Percentiles rank a stretch among this genome's conserved stretches.
These are phyloP conservation scores for Aeminium ludgeri DNA, from an alignment of 495 filamentous ascomycete genomes.

Conservation along the genomic window DNA sequence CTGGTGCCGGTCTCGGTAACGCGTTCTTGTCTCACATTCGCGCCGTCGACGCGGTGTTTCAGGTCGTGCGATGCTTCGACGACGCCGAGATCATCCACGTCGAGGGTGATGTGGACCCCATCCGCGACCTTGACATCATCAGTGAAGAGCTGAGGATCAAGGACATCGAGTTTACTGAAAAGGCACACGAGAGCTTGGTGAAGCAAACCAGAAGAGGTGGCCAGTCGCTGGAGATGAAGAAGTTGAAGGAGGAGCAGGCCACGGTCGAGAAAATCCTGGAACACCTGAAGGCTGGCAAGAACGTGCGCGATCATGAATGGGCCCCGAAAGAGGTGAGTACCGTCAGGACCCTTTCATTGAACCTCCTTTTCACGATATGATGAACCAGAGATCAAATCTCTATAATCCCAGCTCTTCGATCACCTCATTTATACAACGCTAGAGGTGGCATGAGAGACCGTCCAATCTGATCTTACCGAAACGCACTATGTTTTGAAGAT, in stretches of 20 bases:
- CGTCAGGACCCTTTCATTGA: conserved; percentile 4
- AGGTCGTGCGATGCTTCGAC: conserved; percentile 97
- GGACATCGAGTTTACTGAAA: conserved; percentile 97
- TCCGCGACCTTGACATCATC: conserved; percentile 90
- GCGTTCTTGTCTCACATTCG: conserved; percentile 97
- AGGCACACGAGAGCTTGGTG: conserved; percentile 69
- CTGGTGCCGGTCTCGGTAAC: conserved; percentile 93
- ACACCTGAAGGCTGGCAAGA: conserved; percentile 69
- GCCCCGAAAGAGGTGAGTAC: conserved; percentile 78
- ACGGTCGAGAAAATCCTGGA: conserved; percentile 76
- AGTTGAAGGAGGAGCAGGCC: conserved; percentile 84
- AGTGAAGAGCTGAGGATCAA: conserved; percentile 92
- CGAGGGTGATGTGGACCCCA: conserved; percentile 92
- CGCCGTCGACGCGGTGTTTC: conserved; percentile 98
- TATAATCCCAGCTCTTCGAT: conserved; percentile 99
- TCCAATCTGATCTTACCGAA: conserved; percentile 31
- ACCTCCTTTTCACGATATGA: conserved; percentile 44
- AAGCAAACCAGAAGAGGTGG: conserved; percentile 91
- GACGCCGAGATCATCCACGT: conserved; percentile 99
- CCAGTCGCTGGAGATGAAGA: conserved; percentile 96
- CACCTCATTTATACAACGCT: conserved; percentile 48
- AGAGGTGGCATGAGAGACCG: conserved; percentile 72
- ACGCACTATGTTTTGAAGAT: neutral
- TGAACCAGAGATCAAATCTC: conserved; percentile 96
- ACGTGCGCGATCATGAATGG: conserved; percentile 85